Conservation (phyloP, 106 monocot species). For the Ottelia alismoides region DNA sequence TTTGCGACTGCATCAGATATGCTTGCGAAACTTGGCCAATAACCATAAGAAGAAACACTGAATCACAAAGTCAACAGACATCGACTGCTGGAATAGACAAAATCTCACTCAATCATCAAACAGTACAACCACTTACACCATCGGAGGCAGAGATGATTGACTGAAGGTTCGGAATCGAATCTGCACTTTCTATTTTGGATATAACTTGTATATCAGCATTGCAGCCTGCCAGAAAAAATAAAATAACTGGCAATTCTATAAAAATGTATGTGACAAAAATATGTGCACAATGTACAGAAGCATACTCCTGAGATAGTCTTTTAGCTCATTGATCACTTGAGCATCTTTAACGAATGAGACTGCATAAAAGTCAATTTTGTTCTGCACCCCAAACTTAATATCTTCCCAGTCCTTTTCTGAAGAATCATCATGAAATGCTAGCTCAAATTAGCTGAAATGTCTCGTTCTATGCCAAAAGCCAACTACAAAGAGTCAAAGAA, state of each 20-base stretch:
- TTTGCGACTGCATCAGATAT: too few species aligned
- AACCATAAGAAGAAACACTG: too few species aligned
- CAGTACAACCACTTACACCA: constrained; percentile 81
- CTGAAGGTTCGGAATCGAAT: constrained; percentile 91
- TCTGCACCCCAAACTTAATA: constrained; percentile 96
- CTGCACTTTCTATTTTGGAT: constrained; percentile 93
- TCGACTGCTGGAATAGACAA: too few species aligned
- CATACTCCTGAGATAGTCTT: constrained; percentile 79
- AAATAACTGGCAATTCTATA: too few species aligned
- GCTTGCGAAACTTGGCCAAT: too few species aligned
- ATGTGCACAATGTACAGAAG: background rate
- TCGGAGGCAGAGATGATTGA: constrained; percentile 96
- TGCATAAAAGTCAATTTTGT: constrained; percentile 93
- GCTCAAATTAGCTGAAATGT: too few species aligned
- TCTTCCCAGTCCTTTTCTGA: constrained; percentile 99
- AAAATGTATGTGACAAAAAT: too few species aligned
- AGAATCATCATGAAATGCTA: too few species aligned
- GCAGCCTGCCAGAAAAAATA: constrained; percentile 45
- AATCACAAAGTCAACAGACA: too few species aligned
- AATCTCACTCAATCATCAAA: too few species aligned
- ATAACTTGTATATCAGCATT: constrained; percentile 90
- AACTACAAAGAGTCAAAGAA: background rate
- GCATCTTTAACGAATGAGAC: constrained; percentile 99
- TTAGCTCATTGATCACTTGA: constrained; percentile 80
- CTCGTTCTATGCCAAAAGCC: too few species aligned